Base-by-base conservation (phyloP, 805 yeast species). In the Saccharomycopsis synnaedendra region DNA sequence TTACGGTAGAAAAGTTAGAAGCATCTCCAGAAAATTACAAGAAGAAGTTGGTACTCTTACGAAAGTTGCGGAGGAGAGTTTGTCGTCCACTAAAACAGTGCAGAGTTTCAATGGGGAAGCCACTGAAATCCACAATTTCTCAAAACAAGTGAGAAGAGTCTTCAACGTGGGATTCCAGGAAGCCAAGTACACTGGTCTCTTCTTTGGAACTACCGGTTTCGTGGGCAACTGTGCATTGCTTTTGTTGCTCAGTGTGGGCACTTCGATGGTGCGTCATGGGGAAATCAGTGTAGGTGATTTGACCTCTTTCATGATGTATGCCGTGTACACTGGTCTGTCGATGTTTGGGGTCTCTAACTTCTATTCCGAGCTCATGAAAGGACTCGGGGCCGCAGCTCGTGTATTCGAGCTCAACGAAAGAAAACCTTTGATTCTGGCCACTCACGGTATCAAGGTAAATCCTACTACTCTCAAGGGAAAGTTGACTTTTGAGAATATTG, bases 311-410 rank as follows among this genome's bases (percentile, higher is more conserved):
- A 82, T 89, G 80, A 84, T 90, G 93, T 90, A 90, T 65, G 93
- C 97, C 0, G 86, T 86, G 1, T 90, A 85, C 63, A 84, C 96
- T 2, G 97, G 96, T 0, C 72, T 87, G n/a, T 86, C 96, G 5
- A 85, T 89, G 57, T 84, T 85, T 63, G 96, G 97, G 0, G 62
- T 90, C 19, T 90, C 96, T 0, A 85, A 84, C 58, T 90, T 90
- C 61, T 90, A 89, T 60, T 80, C 95, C 2, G 97, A 90, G 62
- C 68, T 90, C 50, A 90, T 90, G 97, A 90, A 90, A 66, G 97
- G 97, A 48, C 85, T 89, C 5, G 97, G 97, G 44, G 97, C 97
- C 0, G 93, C 96, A 0, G 82, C 88, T 44, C 71, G 97, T 51
- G 76, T 90, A 30, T 89, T 90, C 67, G 97, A 90, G 61, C 69